Evolutionary conservation across 1,284 basidiomycete species (phyloP), one percentile per base, ranked within the genome.

Genomic region (Pholiota adiposa): DNA sequence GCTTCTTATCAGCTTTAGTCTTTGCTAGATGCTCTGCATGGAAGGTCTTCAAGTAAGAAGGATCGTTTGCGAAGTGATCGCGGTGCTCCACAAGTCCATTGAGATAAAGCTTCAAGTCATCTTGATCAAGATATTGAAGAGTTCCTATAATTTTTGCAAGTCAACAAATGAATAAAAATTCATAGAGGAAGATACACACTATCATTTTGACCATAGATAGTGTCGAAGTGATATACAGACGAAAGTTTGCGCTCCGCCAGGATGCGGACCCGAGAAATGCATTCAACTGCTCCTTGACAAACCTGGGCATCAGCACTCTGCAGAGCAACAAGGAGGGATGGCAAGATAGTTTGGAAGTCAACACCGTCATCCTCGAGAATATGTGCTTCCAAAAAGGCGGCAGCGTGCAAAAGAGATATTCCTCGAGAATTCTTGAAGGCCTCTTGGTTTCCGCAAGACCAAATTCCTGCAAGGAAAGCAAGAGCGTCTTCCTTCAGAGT

Each of bases 321-420:
- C 2, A 97, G 68, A 2, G 87, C 85, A 8, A 90, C 79, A 1
- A 98, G 75, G 11, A 97, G 69, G 0, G 88, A 80, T 0, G 96
- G 96, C 1, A 98, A 69, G 12, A 96, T 79, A 0, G 89, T 89
- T 76, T 98, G 97, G 79, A 96, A 97, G 73, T 98, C 87, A 0
- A 88, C 70, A 25, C 81, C 83, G 16, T 86, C 85, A 44, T 73
- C 72, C 56, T 77, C 75, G 33, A 72, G 66, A 9, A 76, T 80
- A 63, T 89, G 83, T 0, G 93, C 92, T 66, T 94, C 88, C 25
- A 92, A 76, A 64, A 97, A 91, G 0, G 96, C 92, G 2, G 85
- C 80, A 11, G 87, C 83, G 63, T 94, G 91, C 1, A 79, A 74
- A 11, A 92, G 72, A 0, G 88, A 83, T 5, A 81, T 77, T 53